Evolutionary conservation across 2,329 filamentous ascomycete species (phyloP).

Genomic region (Kalaharituber pfeilii): DNA sequence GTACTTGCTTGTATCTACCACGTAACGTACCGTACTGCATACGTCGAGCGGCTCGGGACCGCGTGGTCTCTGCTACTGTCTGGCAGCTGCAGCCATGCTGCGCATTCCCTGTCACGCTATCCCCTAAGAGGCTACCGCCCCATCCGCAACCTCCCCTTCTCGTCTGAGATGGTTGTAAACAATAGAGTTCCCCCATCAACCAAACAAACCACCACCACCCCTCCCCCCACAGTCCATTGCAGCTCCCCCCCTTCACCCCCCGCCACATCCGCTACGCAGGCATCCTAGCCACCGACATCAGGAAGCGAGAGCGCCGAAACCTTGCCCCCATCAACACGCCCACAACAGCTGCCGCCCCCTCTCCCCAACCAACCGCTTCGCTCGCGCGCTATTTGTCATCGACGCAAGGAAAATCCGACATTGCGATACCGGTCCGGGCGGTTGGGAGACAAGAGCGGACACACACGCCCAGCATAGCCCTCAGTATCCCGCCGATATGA

Average conservation of each 20-base stretch:
- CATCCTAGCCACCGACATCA: neutral
- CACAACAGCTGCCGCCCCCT: neutral
- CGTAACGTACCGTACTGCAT: too few species aligned
- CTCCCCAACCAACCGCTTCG: neutral
- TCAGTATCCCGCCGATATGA: too few species aligned
- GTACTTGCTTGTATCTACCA: too few species aligned
- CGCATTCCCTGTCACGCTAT: neutral
- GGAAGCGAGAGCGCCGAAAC: neutral
- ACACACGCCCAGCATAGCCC: too few species aligned
- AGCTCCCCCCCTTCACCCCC: neutral
- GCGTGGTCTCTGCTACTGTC: too few species aligned
- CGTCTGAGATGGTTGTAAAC: slow-evolving; percentile 1
- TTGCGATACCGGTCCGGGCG: too few species aligned
- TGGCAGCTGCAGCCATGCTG: neutral
- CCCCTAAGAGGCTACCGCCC: neutral
- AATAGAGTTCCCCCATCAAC: neutral
- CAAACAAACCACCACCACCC: neutral
- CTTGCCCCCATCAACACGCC: neutral
- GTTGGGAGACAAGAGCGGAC: too few species aligned
- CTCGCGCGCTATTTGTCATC: neutral
- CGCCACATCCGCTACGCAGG: neutral
- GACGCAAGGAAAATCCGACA: too few species aligned
- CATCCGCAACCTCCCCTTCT: neutral
- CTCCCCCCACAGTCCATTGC: neutral
- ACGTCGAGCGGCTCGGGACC: too few species aligned